Percentiles rank a stretch among this genome's conserved stretches.
phyloP scores from a whole-genome alignment of 139 green algal species.

The Picochlorum sp. region DNA sequence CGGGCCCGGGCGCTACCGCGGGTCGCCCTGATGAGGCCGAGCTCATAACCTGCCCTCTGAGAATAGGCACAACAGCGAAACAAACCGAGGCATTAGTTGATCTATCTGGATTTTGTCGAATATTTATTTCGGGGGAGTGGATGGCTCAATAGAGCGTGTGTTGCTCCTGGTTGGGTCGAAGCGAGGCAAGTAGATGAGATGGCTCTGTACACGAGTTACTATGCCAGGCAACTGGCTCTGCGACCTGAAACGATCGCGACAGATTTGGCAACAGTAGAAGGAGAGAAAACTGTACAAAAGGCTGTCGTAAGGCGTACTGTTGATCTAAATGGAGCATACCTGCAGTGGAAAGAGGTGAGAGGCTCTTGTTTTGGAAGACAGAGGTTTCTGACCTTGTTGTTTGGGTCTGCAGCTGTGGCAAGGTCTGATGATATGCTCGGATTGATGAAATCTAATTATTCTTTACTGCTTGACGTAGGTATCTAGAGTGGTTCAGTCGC shows the following conservation, averaged over 20 bases:
- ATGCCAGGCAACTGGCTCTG: constrained; percentile 24
- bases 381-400: too few relatives aligned
- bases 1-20: too few relatives aligned
- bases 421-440: neutral
- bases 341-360: constrained; percentile 22
- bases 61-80: too few relatives aligned
- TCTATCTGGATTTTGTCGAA: too few relatives aligned
- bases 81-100: too few relatives aligned
- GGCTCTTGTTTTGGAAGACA: neutral
- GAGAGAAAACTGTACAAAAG: constrained; percentile 25
- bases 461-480: neutral
- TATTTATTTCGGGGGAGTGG: too few relatives aligned
- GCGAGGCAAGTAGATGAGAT: too few relatives aligned
- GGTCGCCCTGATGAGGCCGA: too few relatives aligned
- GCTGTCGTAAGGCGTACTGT: constrained; percentile 32
- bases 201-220: constrained; percentile 14
- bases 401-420: too few relatives aligned
- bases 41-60: too few relatives aligned
- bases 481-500: neutral
- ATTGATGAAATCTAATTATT: neutral
- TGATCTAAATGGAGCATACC: constrained; percentile 20
- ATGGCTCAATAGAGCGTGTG: too few relatives aligned
- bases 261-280: constrained; percentile 13
- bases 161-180: too few relatives aligned
- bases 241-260: constrained; percentile 1